phyloP scores from a whole-genome alignment of 2,329 filamentous ascomycete genomes.

The Xylaria sp. region DNA sequence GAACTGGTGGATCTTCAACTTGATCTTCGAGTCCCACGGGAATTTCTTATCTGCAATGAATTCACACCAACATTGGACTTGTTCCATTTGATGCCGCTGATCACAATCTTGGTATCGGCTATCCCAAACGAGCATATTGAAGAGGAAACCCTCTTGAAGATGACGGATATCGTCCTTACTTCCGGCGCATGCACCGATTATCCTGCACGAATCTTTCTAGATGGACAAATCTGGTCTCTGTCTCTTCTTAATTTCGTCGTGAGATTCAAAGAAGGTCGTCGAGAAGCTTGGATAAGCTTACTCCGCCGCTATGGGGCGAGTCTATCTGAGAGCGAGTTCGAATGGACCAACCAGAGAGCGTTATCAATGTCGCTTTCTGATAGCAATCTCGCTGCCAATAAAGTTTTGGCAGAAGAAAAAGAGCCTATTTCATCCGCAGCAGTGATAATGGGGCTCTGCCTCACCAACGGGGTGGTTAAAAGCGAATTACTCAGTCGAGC shows the following conservation, averaged over 20 bases:
- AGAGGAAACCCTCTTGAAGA: not conserved
- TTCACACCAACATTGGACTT: not conserved
- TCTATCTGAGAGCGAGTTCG: not conserved
- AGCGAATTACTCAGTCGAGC: not conserved
- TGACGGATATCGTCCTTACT: not conserved
- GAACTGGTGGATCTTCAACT: fast-evolving
- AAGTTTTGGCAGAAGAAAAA: not conserved
- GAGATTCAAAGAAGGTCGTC: constrained; percentile 1
- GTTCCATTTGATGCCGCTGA: not conserved
- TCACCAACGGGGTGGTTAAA: not conserved
- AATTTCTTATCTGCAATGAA: not conserved
- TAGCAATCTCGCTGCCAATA: not conserved
- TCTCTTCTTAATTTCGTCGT: not conserved
- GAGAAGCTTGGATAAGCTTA: not conserved
- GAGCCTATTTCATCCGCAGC: not conserved
- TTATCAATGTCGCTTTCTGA: not conserved
- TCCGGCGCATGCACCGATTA: not conserved
- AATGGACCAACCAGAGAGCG: not conserved
- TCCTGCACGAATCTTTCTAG: too few species aligned
- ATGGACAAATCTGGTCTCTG: too few species aligned
- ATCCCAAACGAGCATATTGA: not conserved
- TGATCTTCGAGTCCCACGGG: not conserved
- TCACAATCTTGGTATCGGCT: not conserved
- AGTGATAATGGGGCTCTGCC: not conserved
- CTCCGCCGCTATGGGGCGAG: not conserved